A percentile compares a stretch with the other conserved stretches of the same genome.
phyloP scores from a whole-genome alignment of 371 early-diverging fungal genomes.

The Mucor plumbeus region DNA sequence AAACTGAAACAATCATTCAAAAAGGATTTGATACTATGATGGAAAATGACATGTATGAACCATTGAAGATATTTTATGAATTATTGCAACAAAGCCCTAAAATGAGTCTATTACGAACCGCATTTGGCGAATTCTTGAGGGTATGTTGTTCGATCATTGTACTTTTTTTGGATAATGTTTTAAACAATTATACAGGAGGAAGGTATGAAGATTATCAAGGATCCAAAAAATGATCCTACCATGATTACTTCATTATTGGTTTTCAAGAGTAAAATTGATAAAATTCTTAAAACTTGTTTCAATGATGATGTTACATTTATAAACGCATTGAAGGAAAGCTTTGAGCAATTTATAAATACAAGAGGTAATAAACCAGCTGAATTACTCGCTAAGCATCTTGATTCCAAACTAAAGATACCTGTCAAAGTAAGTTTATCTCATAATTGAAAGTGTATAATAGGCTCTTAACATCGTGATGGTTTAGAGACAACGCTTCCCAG shows the following conservation, averaged over 20 bases:
- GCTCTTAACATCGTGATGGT: background rate
- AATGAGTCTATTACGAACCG: slow-evolving; percentile 18
- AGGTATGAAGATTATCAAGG: slow-evolving; percentile 26
- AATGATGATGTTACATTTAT: slow-evolving; percentile 60
- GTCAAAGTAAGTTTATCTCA: slow-evolving; percentile 42
- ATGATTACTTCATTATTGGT: slow-evolving; percentile 72
- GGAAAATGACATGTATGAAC: slow-evolving; percentile 55
- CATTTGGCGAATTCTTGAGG: slow-evolving; percentile 47
- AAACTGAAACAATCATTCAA: slow-evolving; percentile 62
- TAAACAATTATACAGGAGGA: background rate
- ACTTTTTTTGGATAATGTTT: too few species aligned
- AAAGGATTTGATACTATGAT: slow-evolving; percentile 78
- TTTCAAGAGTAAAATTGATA: slow-evolving; percentile 73
- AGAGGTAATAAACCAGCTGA: slow-evolving; percentile 89
- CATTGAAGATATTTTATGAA: slow-evolving; percentile 62
- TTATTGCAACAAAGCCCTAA: slow-evolving; percentile 24
- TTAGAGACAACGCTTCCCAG: background rate
- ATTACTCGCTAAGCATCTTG: slow-evolving; percentile 83
- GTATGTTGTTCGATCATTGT: slow-evolving; percentile 5
- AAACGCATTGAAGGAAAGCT: slow-evolving; percentile 80
- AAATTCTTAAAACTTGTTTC: slow-evolving; percentile 67
- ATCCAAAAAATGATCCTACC: slow-evolving; percentile 32
- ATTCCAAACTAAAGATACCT: slow-evolving; percentile 57
- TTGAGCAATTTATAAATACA: slow-evolving; percentile 87
- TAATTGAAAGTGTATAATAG: background rate